phyloP scores from a whole-genome alignment of 192 early-diverging fungal species.

The Backusella sp. region DNA sequence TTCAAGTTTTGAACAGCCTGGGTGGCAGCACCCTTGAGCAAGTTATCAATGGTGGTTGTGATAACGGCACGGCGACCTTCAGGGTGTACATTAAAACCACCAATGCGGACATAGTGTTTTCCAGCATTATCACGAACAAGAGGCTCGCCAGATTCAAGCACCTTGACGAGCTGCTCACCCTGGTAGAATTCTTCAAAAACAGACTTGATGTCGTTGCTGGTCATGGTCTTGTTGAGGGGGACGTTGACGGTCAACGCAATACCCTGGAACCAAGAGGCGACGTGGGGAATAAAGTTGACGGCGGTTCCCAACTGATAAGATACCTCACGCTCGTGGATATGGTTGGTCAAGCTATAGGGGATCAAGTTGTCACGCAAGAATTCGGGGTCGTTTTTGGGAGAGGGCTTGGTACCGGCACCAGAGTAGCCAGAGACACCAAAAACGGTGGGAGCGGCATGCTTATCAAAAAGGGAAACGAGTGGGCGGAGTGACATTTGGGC shows the following conservation, averaged over 20 bases:
- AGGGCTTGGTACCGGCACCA: conserved; percentile 98
- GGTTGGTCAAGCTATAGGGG: conserved; percentile 88
- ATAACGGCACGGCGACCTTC: conserved; percentile 81
- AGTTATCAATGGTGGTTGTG: conserved; percentile 91
- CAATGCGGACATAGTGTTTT: conserved; percentile 86
- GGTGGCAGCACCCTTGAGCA: conserved; percentile 99
- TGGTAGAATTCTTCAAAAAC: conserved; percentile 72
- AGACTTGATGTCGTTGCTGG: conserved; percentile 64
- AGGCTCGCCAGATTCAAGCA: conserved; percentile 68
- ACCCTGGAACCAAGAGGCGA: conserved; percentile 92
- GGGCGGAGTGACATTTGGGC: conserved; percentile 90
- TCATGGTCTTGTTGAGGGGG: conserved; percentile 78
- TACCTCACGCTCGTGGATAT: conserved; percentile 97
- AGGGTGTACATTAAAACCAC: conserved; percentile 88
- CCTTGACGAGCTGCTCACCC: conserved; percentile 80
- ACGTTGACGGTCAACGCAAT: conserved; percentile 88
- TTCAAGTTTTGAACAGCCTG: conserved; percentile 98
- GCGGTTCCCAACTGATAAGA: conserved; percentile 63
- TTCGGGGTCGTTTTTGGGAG: conserved; percentile 90
- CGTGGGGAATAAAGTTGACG: conserved; percentile 88
- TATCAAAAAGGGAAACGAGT: conserved; percentile 63
- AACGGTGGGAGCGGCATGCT: conserved; percentile 64
- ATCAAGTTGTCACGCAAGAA: conserved; percentile 89
- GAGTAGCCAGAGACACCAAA: conserved; percentile 98
- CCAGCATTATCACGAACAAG: conserved; percentile 88